Evolutionary conservation across 2,329 filamentous ascomycete species (phyloP), one percentile per base, ranked within the genome.

Genomic region (Calycina herbarum): DNA sequence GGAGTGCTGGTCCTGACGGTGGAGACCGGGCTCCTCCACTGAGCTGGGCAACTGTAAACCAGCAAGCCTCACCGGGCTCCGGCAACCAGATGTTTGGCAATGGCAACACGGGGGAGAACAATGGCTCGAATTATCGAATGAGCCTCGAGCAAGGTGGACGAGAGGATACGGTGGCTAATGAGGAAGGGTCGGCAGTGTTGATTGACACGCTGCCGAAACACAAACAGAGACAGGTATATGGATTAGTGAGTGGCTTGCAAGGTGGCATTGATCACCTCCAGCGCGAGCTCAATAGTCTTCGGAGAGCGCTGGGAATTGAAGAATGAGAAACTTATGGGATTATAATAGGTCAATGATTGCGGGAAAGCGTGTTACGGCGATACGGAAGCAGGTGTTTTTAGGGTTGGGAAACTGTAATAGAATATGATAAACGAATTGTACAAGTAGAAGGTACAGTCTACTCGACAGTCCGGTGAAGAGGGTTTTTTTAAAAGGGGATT

Each of bases 71-170:
- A 11, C 66, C 63, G 20, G 58, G 65, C 4, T 45, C 69, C 11
- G 35, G 60, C 51, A 27, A 65, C 31, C 48, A 57, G 3, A 57
- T 76, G 79, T 63, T 59, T 56, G 61, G 51, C 13, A 65, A 59
- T 62, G 61, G 56, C 29, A 65, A 59, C 61, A 59, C 48, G 24
- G 82, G 81, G 31, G 68, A 71, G 3, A 64, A 65, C 61, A 84
- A 84, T 68, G 74, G 75, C 27, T 71, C 73, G 29, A 70, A 70
- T 33, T 80, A 81, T 69, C 64, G 63, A 24, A 65, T 45, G 17
- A 68, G 58, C 40, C n/a, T 62, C 13, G 72, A 74, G 33, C 69
- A 70, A 38, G 66, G 56, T 20, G 65, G 62, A 61, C 62, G 71
- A 57, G 70, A 74, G 33, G 70, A 69, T 7, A 73, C 68, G 20